phyloP scores from a whole-genome alignment of 1,139 yeast species.

The Hyphopichia burtonii region DNA sequence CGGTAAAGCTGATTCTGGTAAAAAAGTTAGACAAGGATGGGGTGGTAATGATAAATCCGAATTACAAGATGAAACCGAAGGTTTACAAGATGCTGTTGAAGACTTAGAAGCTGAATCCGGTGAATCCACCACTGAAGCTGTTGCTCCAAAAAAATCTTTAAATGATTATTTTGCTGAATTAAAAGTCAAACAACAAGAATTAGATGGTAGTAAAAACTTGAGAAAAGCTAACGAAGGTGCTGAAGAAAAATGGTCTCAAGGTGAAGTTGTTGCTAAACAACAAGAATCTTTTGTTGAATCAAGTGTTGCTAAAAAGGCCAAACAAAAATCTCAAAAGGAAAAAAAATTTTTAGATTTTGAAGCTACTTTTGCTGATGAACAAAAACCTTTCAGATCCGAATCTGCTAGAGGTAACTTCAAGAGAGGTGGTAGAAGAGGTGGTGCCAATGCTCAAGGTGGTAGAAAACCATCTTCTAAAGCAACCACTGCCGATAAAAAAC shows the following conservation, averaged over 20 bases:
- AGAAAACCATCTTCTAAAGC: slow-evolving; percentile 14
- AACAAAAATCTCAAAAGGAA: slow-evolving; percentile 63
- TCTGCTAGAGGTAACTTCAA: slow-evolving; percentile 20
- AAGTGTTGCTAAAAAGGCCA: slow-evolving; percentile 58
- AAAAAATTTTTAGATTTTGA: slow-evolving; percentile 68
- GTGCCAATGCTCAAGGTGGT: slow-evolving; percentile 24
- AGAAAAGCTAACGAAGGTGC: slow-evolving; percentile 63
- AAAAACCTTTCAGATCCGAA: slow-evolving; percentile 22
- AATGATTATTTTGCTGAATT: slow-evolving; percentile 73
- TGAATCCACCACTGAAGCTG: slow-evolving; percentile 38
- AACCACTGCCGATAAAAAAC: not conserved
- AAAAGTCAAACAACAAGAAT: slow-evolving; percentile 46
- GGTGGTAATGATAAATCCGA: slow-evolving; percentile 75
- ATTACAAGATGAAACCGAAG: slow-evolving; percentile 63
- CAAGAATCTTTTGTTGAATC: slow-evolving; percentile 56
- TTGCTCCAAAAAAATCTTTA: slow-evolving; percentile 57
- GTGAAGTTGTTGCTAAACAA: slow-evolving; percentile 62
- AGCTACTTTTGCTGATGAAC: slow-evolving; percentile 58
- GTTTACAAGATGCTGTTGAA: slow-evolving; percentile 57
- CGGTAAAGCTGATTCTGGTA: slow-evolving; percentile 79
- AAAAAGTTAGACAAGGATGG: slow-evolving; percentile 78
- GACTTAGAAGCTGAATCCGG: slow-evolving; percentile 39
- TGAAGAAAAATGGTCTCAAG: slow-evolving; percentile 58
- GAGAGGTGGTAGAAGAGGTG: slow-evolving; percentile 34
- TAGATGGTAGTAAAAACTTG: slow-evolving; percentile 39